Conservation (phyloP, 1,139 yeast genomes). For the Hyphopichia buzzinii region DNA sequence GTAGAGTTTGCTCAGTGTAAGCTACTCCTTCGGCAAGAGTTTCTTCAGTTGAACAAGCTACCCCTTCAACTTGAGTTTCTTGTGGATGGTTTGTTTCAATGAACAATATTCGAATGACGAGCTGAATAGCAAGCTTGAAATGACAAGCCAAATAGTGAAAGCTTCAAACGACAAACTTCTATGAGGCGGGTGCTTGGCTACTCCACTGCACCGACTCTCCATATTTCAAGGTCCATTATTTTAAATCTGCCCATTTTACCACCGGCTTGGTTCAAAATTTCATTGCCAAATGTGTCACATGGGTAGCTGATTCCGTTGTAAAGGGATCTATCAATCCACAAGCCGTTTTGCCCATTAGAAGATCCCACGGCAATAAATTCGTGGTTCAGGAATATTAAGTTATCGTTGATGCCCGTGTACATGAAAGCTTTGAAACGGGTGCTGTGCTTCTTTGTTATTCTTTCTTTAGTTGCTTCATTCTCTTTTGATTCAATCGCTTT, state of each 20-base stretch:
- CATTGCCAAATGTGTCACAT: constrained; percentile 90
- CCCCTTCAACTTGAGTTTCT: no score
- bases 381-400: constrained; percentile 76
- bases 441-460: constrained; percentile 5
- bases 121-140: no score
- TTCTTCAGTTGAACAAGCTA: no score
- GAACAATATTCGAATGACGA: no score
- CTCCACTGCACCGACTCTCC: constrained; percentile 77
- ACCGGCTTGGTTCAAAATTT: constrained; percentile 48
- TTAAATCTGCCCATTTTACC: constrained; percentile 53
- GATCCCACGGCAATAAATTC: constrained; percentile 85
- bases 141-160: no score
- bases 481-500: no score
- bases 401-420: constrained; percentile 87
- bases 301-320: constrained; percentile 73
- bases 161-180: no score
- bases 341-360: constrained; percentile 85
- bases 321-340: constrained; percentile 80
- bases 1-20: no score
- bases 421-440: constrained; percentile 74
- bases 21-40: no score
- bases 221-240: constrained; percentile 76
- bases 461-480: no score
- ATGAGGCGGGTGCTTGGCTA: no score
- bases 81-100: no score